Conservation (phyloP, 192 early-diverging fungal species). For the Entomortierella chlamydospora region DNA sequence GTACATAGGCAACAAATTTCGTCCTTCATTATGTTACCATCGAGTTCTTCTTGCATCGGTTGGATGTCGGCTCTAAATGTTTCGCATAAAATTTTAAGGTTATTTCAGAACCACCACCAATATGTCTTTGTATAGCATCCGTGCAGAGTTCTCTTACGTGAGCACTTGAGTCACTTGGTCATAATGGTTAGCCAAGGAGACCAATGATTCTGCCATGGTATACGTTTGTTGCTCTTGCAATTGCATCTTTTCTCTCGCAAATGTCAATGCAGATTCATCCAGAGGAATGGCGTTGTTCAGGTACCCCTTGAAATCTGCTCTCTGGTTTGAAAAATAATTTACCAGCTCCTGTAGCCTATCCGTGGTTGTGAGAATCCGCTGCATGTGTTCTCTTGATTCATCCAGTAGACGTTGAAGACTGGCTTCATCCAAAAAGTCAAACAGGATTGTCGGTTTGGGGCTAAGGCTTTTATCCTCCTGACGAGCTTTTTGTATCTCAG, state of each 20-base stretch:
- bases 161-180: conserved; percentile 61
- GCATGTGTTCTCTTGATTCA: conserved; percentile 27
- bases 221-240: conserved; percentile 59
- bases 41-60: conserved; percentile 30
- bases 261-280: conserved; percentile 52
- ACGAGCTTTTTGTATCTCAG: conserved; percentile 29
- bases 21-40: too few relatives aligned
- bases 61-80: conserved; percentile 34
- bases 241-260: conserved; percentile 55
- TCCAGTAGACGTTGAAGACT: conserved; percentile 26
- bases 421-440: conserved; percentile 48
- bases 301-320: conserved; percentile 39
- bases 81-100: background rate
- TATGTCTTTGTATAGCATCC: too few relatives aligned
- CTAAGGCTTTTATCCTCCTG: background rate
- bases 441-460: conserved; percentile 12
- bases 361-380: conserved; percentile 19
- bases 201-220: conserved; percentile 62
- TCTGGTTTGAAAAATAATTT: conserved; percentile 4
- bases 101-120: background rate
- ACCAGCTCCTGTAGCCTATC: conserved; percentile 25
- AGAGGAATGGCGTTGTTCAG: conserved; percentile 45
- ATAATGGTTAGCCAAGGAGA: conserved; percentile 62
- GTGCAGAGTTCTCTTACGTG: conserved; percentile 28
- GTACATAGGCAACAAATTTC: too few relatives aligned